Evolutionary conservation across 208 protist genomes (phyloP), one percentile per base, ranked within the genome.

Genomic region (Trypanosoma lewisi): DNA sequence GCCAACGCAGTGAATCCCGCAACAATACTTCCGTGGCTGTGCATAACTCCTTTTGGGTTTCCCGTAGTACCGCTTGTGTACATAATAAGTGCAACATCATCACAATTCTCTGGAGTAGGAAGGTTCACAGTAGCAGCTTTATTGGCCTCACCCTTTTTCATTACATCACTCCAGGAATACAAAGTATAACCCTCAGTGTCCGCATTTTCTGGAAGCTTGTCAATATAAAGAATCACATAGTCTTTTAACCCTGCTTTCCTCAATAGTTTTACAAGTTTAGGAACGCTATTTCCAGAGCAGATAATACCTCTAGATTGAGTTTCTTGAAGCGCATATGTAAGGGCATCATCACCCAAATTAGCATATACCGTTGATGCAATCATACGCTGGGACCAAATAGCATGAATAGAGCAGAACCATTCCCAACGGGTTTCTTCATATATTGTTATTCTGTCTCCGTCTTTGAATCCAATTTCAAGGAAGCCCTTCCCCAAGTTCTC

Each of bases 1-100:
- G 47, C 45, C 45, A 83, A 72, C 19, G 78, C 81, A 67, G 63
- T 63, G n/a, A 87, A 69, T 21, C 79, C 81, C 34, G 61, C 67
- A 63, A 78, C 73, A n/a, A 95, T 61, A 48, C 77, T 87, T 34
- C 77, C 85, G 63, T 97, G 85, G 11, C 73, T 87, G 75, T 95
- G 80, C 50, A 89, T 77, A 21, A 95, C 89, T 37, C 89, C 92
- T 70, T 96, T 97, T 33, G 92, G 92, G 58, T 85, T 88, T 41
- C 89, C 88, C 1, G 89, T 97, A 11, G 92, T 93, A 50, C 92
- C 92, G 59, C 84, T 93, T 27, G 92, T 97, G 71, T 97, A 97
- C 92, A 93, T 95, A 71, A 95, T 85, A 41, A 91, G 76, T 21
- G 83, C 83, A 8, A 64, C 65, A 28, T 90, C 77, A 51, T 91